Percentiles rank a stretch among this genome's conserved stretches.
phyloP scores from a whole-genome alignment of 2,329 filamentous ascomycete genomes.

The Neurospora crassa region DNA sequence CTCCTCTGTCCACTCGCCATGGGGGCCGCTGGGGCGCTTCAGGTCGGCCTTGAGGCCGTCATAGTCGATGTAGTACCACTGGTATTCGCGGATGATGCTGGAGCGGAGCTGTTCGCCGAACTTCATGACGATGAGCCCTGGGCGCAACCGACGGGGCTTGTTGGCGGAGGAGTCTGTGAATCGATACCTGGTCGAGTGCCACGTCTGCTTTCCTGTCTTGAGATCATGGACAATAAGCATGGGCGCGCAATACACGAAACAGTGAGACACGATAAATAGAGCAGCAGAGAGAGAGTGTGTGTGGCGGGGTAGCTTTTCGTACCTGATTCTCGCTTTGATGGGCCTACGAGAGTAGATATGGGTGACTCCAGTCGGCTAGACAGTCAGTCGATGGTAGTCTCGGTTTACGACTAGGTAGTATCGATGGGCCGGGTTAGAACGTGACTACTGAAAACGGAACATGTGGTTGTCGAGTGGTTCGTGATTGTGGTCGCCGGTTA shows the following conservation, averaged over 20 bases:
- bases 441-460: not conserved
- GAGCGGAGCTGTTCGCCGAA: conserved; percentile 96
- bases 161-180: conserved; percentile 19
- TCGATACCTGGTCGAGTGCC: conserved; percentile 26
- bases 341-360: not conserved
- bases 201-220: conserved; percentile 31
- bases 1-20: conserved; percentile 75
- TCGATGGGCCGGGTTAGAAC: not conserved
- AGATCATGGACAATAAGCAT: conserved; percentile 47
- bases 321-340: not conserved
- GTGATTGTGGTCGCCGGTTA: not conserved
- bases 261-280: too few species aligned
- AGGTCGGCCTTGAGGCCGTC: conserved; percentile 84
- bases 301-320: not conserved
- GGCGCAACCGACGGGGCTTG: conserved; percentile 25
- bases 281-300: not conserved
- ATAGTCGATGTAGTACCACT: conserved; percentile 98
- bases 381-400: not conserved
- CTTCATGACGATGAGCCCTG: conserved; percentile 56
- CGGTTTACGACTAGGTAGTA: not conserved
- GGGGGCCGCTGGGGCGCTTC: conserved; percentile 57
- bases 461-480: not conserved
- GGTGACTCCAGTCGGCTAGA: too few species aligned
- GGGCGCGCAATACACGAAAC: not conserved
- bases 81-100: conserved; percentile 92